These are phyloP conservation scores for Auricularia heimuer DNA, from an alignment of 768 basidiomycete species.

Conservation along the genomic window DNA sequence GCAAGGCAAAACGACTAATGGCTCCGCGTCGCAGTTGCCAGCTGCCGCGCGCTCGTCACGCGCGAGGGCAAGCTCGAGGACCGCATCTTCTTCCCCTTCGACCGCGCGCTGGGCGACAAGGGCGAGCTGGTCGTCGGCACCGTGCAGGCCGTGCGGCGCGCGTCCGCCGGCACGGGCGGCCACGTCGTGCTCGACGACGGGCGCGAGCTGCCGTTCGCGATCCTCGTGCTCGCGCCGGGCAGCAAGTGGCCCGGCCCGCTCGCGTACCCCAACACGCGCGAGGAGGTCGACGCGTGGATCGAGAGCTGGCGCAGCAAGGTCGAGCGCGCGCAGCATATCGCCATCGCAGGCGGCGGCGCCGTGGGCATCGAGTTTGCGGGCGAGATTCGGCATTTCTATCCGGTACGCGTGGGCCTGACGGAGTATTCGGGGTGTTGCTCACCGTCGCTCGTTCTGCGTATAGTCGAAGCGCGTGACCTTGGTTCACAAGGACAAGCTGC, in stretches of 20 bases:
- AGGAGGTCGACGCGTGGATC: constrained; percentile 22
- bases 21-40: neutral
- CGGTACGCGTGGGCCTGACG: constrained; percentile 19
- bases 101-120: constrained; percentile 39
- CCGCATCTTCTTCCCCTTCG: constrained; percentile 38
- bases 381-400: constrained; percentile 33
- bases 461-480: constrained; percentile 45
- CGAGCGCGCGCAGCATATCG: constrained; percentile 27
- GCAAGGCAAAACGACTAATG: neutral
- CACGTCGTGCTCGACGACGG: constrained; percentile 43
- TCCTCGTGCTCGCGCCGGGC: constrained; percentile 54
- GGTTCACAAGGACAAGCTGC: constrained; percentile 34
- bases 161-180: constrained; percentile 26
- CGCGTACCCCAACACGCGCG: constrained; percentile 27
- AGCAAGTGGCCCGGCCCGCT: constrained; percentile 42
- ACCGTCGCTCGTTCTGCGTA: too few relatives aligned
- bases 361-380: constrained; percentile 41
- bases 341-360: constrained; percentile 48
- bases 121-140: constrained; percentile 28
- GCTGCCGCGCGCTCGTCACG: constrained; percentile 45
- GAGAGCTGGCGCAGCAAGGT: constrained; percentile 22
- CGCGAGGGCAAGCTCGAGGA: constrained; percentile 34
- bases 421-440: too few relatives aligned
- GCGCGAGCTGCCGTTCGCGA: constrained; percentile 38
- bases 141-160: constrained; percentile 18